Evolutionary conservation across 2,329 filamentous ascomycete species (phyloP).

Genomic region (Aspergillus novofumigatus): DNA sequence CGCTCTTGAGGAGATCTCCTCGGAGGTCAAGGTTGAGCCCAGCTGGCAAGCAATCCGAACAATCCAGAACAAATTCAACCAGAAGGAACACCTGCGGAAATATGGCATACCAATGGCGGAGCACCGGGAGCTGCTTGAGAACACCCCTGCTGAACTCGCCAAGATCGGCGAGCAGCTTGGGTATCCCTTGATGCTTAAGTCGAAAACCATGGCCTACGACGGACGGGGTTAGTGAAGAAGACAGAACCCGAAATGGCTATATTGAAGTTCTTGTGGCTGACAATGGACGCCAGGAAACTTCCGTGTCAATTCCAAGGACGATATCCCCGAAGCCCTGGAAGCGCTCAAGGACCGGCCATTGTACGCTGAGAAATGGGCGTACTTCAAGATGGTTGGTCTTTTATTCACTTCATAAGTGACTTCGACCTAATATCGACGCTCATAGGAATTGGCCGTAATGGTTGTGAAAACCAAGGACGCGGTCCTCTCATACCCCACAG

Average conservation of each 20-base stretch:
- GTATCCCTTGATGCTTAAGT: constrained; percentile 89
- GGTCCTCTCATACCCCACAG: constrained; percentile 74
- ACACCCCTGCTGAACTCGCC: constrained; percentile 58
- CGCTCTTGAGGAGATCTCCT: constrained; percentile 75
- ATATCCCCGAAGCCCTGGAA: constrained; percentile 63
- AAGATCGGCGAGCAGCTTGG: constrained; percentile 63
- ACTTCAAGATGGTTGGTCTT: constrained; percentile 61
- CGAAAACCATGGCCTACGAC: constrained; percentile 85
- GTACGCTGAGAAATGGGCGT: constrained; percentile 86
- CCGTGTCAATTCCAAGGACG: constrained; percentile 55
- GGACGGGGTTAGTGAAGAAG: constrained; percentile 60
- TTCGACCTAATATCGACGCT: constrained; percentile 7
- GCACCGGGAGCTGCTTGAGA: constrained; percentile 62
- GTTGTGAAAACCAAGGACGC: constrained; percentile 81
- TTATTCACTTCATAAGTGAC: not conserved
- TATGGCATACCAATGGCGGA: constrained; percentile 68
- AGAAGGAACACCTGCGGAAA: constrained; percentile 74
- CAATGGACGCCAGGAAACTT: constrained; percentile 53
- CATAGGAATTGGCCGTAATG: constrained; percentile 80
- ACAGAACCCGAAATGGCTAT: not conserved
- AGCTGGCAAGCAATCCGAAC: constrained; percentile 80
- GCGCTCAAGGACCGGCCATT: constrained; percentile 66
- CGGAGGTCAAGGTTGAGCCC: constrained; percentile 67
- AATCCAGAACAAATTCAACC: constrained; percentile 90
- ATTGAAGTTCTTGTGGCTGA: constrained; percentile 3